Conservation (phyloP, 257 asterid species). For the Solanum raphanifolium region DNA sequence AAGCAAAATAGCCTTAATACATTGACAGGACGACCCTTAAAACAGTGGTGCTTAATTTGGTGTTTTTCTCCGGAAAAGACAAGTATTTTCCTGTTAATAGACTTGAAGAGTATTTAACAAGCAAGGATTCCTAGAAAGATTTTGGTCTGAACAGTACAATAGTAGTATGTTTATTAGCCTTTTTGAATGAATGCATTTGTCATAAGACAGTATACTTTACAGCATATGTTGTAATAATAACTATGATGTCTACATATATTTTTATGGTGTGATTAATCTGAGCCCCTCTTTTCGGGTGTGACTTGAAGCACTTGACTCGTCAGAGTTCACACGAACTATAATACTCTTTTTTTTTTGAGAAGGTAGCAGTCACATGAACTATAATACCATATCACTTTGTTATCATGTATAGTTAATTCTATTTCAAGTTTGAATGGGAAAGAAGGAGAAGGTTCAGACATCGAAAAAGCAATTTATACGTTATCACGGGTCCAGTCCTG, state of each 20-base stretch:
- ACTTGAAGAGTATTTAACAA: background rate
- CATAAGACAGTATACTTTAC: background rate
- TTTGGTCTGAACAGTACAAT: background rate
- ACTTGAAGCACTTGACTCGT: background rate
- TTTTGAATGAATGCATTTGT: background rate
- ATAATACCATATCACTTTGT: background rate
- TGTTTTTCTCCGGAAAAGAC: background rate
- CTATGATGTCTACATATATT: background rate
- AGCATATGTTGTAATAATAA: background rate
- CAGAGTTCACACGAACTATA: background rate
- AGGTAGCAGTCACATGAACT: background rate
- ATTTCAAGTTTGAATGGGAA: background rate
- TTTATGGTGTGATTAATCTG: background rate
- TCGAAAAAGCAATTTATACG: background rate
- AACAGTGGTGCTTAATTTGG: background rate
- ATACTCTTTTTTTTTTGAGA: no score
- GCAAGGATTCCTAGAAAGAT: background rate
- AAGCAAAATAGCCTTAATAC: background rate
- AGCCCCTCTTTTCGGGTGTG: background rate
- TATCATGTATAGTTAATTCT: background rate
- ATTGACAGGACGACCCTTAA: background rate
- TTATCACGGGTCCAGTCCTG: background rate
- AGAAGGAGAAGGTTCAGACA: background rate
- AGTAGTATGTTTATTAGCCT: background rate
- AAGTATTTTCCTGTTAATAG: background rate